Base-by-base conservation (phyloP, 805 yeast genomes). In the Candida methanosorbosa region DNA sequence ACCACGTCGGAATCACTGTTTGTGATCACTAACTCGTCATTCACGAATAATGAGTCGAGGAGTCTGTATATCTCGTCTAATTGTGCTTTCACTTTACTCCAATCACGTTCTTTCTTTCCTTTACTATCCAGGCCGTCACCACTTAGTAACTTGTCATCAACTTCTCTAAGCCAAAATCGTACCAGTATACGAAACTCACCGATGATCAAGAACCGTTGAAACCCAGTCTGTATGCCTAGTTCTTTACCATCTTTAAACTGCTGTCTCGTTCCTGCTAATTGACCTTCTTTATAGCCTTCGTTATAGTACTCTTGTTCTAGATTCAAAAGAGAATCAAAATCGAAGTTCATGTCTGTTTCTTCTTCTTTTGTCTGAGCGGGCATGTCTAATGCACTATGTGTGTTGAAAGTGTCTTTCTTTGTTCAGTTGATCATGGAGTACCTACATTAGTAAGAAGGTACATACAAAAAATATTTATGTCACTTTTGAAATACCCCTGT, bases 161-260 rank as follows among this genome's bases (percentile, higher is more conserved):
- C 35, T 5, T 42, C 27, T 2, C 1, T 38, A 20, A 57, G 64
- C 55, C 66, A 77, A 57, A 7, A 57, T 50, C 13, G 57, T 55
- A 16, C 71, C 50, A 27, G 78, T 46, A 14, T 81, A 78, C 36
- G 66, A 52, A 27, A 81, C 37, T 82, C 78, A 0, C 97, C 97
- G 1, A 87, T 51, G 0, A 83, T 50, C 2, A 84, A 44, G 46
- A 72, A 79, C 38, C 83, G 58, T 54, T 81, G 92, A 46, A 75
- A 81, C 0, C 85, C 86, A 0, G 82, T 78, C 50, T 81, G 92
- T 29, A 77, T 66, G 0, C 97, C 97, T 44, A 76, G 78, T 49
- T 84, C 86, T 49, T 79, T 81, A 1, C 96, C 97, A 51, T 87
- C 96, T 2, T 64, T 43, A 34, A 58, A 65, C 32, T 86, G 87